These are phyloP conservation scores for Rhizopogon salebrosus DNA, from an alignment of 768 basidiomycete genomes.

Conservation along the genomic window DNA sequence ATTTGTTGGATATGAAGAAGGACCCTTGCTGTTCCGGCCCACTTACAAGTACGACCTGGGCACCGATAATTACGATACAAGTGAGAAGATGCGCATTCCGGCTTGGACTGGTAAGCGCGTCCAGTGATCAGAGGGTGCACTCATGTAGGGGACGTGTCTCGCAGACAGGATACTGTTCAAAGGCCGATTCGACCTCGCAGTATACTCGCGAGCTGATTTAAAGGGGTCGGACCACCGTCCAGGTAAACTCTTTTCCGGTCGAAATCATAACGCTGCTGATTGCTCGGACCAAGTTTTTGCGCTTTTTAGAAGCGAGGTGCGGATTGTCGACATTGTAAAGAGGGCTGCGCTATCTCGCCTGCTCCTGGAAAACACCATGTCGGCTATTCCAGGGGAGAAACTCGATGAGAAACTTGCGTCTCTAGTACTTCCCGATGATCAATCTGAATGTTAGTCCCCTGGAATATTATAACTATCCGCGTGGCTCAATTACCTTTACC, in stretches of 20 bases:
- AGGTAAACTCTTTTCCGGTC: slow-evolving; percentile 37
- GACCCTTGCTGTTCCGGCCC: slow-evolving; percentile 84
- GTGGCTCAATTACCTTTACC: slow-evolving; percentile 6
- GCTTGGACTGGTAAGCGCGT: slow-evolving; percentile 84
- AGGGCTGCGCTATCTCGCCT: slow-evolving; percentile 63
- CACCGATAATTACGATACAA: slow-evolving; percentile 87
- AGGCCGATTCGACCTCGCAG: slow-evolving; percentile 69
- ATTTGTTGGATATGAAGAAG: slow-evolving; percentile 84
- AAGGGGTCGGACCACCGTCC: slow-evolving; percentile 95
- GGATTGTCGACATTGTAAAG: slow-evolving; percentile 75
- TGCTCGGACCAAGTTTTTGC: slow-evolving; percentile 60
- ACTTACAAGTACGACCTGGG: slow-evolving; percentile 90
- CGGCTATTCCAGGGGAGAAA: slow-evolving; percentile 59
- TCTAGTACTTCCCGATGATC: slow-evolving; percentile 41
- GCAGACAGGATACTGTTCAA: slow-evolving; percentile 92
- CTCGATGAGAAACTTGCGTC: slow-evolving; percentile 66
- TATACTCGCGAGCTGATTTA: slow-evolving; percentile 83
- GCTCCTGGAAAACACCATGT: slow-evolving; percentile 59
- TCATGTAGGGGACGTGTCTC: slow-evolving; percentile 9
- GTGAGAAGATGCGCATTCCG: slow-evolving; percentile 94
- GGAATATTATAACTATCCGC: neutral
- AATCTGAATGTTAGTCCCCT: slow-evolving; percentile 20
- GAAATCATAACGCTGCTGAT: neutral
- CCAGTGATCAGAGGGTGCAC: neutral
- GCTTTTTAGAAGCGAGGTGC: slow-evolving; percentile 71